Evolutionary conservation across 75 land plant species (phyloP).

Genomic region (Larix kaempferi): DNA sequence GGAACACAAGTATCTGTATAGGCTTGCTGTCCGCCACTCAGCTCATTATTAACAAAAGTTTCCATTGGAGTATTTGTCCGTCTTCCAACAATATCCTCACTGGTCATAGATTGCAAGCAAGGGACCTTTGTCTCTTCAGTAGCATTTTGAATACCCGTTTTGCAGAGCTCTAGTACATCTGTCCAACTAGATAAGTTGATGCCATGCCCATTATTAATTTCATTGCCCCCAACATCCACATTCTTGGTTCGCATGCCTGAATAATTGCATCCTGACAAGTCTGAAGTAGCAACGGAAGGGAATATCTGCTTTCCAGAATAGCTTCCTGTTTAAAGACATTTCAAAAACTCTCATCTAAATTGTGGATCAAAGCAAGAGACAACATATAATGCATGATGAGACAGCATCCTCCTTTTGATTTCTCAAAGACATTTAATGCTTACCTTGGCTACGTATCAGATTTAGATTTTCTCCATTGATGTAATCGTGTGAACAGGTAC

Average conservation of each 20-base stretch:
- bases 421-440: no score
- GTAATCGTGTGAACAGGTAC: not conserved
- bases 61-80: not conserved
- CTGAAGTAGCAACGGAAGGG: conserved; percentile 2
- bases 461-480: not conserved
- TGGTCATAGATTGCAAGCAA: not conserved
- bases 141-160: not conserved
- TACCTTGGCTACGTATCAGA: not conserved
- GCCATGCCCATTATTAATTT: conserved; percentile 5
- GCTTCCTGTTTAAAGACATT: no score
- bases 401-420: not conserved
- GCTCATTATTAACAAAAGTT: not conserved
- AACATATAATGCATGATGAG: not conserved
- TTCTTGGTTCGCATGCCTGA: not conserved
- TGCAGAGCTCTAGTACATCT: not conserved
- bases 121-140: conserved; percentile 3
- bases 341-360: not conserved
- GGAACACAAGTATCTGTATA: not conserved
- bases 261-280: not conserved
- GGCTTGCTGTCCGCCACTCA: not conserved
- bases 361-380: not conserved
- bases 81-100: conserved; percentile 4
- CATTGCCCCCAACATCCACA: not conserved
- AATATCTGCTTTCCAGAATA: conserved; percentile 1
- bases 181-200: conserved; percentile 10